Evolutionary conservation across 768 basidiomycete genomes (phyloP).

Genomic region (Cystofilobasidium capitatum): DNA sequence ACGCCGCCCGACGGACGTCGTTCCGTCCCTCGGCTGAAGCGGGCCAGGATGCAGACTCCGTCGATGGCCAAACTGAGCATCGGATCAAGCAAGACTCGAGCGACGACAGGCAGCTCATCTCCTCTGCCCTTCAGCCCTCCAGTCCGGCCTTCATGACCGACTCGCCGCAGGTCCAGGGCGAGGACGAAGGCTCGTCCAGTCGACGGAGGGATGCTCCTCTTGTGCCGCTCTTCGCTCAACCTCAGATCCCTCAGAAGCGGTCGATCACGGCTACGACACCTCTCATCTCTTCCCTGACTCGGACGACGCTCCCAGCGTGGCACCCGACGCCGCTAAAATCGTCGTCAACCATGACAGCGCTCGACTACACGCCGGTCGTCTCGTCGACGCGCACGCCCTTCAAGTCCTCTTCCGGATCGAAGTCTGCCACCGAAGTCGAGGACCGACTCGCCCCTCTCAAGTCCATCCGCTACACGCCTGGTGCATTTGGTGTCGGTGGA

Average conservation of each 20-base stretch:
- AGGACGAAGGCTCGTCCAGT: not conserved
- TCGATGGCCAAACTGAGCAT: not conserved
- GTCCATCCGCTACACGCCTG: conserved; percentile 3
- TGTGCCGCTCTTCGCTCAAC: conserved; percentile 6
- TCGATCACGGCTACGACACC: conserved; percentile 19
- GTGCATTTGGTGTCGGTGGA: not conserved
- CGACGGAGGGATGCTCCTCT: not conserved
- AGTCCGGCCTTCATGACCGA: not conserved
- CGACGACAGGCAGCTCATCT: not conserved
- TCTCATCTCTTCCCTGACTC: conserved; percentile 4
- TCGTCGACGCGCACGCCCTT: conserved; percentile 24
- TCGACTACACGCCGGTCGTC: conserved; percentile 21
- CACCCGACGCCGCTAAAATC: conserved; percentile 25
- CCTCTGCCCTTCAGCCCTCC: not conserved
- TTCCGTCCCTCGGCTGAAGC: not conserved
- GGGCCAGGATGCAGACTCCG: not conserved
- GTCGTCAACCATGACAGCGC: conserved; percentile 5
- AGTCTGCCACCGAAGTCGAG: not conserved
- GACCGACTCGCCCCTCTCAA: conserved; percentile 1
- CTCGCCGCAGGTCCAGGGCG: not conserved
- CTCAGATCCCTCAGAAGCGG: conserved; percentile 3
- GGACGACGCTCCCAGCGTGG: conserved; percentile 17
- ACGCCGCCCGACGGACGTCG: not conserved
- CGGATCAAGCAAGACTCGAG: too few relatives aligned
- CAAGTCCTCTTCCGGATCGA: conserved; percentile 15